phyloP scores from a whole-genome alignment of 768 basidiomycete genomes.

The Scleroderma citrinum region DNA sequence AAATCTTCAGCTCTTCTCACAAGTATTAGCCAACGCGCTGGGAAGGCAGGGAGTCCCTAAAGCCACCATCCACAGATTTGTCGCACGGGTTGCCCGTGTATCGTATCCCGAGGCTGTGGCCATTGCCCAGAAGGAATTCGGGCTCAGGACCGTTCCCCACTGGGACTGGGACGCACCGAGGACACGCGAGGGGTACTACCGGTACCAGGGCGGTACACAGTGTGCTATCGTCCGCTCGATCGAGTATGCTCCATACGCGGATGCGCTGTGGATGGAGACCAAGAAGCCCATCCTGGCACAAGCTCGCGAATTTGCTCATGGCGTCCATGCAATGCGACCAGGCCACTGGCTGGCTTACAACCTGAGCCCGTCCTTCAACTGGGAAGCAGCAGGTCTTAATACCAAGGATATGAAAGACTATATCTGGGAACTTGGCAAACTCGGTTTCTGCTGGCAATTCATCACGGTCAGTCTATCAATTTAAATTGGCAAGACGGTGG shows the following conservation, averaged over 20 bases:
- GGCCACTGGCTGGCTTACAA: conserved; percentile 97
- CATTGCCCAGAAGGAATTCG: conserved; percentile 77
- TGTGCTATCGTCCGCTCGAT: conserved; percentile 89
- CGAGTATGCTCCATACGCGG: conserved; percentile 92
- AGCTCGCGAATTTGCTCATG: conserved; percentile 86
- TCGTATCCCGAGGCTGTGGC: conserved; percentile 65
- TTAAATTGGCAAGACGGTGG: conserved; percentile 4
- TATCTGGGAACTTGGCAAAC: conserved; percentile 90
- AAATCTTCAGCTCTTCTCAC: conserved; percentile 72
- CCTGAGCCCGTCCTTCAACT: conserved; percentile 89
- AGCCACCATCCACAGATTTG: conserved; percentile 53
- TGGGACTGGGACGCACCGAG: conserved; percentile 96
- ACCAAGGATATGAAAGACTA: conserved; percentile 81
- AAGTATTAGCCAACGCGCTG: conserved; percentile 62
- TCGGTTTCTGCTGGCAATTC: conserved; percentile 99
- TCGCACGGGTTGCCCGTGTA: conserved; percentile 53
- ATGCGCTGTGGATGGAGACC: conserved; percentile 95
- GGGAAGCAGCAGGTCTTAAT: conserved; percentile 89
- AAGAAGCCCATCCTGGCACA: conserved; percentile 90
- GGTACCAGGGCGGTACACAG: conserved; percentile 95
- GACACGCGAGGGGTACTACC: conserved; percentile 94
- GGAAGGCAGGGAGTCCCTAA: conserved; percentile 50
- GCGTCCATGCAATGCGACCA: conserved; percentile 77
- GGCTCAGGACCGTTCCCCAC: conserved; percentile 66
- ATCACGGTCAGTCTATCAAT: conserved; percentile 67